Conservation (phyloP, 768 basidiomycete species). For the Pisolithus tinctorius region DNA sequence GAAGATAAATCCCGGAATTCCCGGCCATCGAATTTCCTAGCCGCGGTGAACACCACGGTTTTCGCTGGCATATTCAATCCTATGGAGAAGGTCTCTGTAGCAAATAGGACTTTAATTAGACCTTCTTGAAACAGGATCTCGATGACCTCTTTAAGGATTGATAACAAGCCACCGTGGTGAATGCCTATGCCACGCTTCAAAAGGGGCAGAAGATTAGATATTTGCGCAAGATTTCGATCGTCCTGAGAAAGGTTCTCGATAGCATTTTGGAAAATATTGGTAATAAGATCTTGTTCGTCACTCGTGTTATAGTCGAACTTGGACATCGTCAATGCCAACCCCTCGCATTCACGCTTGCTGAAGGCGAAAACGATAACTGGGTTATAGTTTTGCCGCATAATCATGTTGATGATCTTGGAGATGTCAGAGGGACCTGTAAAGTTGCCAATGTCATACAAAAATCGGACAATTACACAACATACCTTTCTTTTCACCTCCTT, state of each 20-base stretch:
- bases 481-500: conserved; percentile 94
- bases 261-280: conserved; percentile 90
- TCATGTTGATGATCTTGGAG: conserved; percentile 96
- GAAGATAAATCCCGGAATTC: conserved; percentile 91
- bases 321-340: conserved; percentile 82
- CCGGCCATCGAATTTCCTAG: conserved; percentile 93
- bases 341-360: conserved; percentile 96
- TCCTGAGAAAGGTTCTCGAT: conserved; percentile 82
- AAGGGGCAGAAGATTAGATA: conserved; percentile 85
- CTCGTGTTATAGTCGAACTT: conserved; percentile 93
- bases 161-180: conserved; percentile 95
- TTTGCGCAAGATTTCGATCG: conserved; percentile 89
- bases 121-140: conserved; percentile 99
- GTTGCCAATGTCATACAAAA: neutral
- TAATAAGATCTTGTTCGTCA: conserved; percentile 84
- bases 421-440: conserved; percentile 80
- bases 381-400: conserved; percentile 95
- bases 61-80: conserved; percentile 99
- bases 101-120: conserved; percentile 95
- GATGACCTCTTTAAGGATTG: conserved; percentile 97
- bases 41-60: conserved; percentile 95
- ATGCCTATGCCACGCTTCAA: conserved; percentile 95
- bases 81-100: conserved; percentile 98
- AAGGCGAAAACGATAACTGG: conserved; percentile 99
- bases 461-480: neutral